A percentile compares a stretch with the other conserved stretches of the same genome.
Evolutionary conservation across 352 stramenopile species (phyloP).

Genomic region (Phytophthora crassamura): DNA sequence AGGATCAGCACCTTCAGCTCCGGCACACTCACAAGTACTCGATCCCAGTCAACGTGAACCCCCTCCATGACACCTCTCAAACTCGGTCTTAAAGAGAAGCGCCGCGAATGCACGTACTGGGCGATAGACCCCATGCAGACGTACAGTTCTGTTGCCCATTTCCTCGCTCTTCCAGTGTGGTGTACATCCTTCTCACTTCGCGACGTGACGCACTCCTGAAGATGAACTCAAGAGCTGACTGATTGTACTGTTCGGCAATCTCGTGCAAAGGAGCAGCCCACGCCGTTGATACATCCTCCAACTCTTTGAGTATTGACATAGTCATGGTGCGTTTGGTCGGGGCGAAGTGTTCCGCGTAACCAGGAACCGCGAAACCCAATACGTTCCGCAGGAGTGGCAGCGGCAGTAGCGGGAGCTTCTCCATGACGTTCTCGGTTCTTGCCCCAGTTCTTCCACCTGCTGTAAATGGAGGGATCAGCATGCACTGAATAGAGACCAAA

Average conservation of each 20-base stretch:
- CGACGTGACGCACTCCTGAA: neutral
- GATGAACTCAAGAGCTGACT: neutral
- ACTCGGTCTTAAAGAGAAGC: neutral
- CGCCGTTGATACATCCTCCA: neutral
- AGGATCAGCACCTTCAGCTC: neutral
- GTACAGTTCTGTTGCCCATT: neutral
- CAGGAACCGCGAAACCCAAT: conserved; percentile 12
- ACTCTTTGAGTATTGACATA: neutral
- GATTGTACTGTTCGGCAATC: neutral
- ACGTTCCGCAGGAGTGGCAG: conserved; percentile 7
- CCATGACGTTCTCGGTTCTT: neutral
- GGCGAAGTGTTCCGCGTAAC: neutral
- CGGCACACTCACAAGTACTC: neutral
- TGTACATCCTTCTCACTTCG: too few species aligned
- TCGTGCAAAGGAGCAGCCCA: neutral
- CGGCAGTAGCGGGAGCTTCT: conserved; percentile 11
- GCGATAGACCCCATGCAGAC: neutral
- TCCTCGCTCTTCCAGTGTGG: neutral
- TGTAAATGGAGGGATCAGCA: neutral
- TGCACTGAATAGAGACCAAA: neutral
- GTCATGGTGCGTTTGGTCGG: neutral
- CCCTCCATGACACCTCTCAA: neutral
- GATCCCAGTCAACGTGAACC: neutral
- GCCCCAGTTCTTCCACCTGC: too few species aligned
- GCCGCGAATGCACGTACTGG: neutral